Conservation (phyloP, 1,284 basidiomycete genomes). For the Ceratobasidium sp. region DNA sequence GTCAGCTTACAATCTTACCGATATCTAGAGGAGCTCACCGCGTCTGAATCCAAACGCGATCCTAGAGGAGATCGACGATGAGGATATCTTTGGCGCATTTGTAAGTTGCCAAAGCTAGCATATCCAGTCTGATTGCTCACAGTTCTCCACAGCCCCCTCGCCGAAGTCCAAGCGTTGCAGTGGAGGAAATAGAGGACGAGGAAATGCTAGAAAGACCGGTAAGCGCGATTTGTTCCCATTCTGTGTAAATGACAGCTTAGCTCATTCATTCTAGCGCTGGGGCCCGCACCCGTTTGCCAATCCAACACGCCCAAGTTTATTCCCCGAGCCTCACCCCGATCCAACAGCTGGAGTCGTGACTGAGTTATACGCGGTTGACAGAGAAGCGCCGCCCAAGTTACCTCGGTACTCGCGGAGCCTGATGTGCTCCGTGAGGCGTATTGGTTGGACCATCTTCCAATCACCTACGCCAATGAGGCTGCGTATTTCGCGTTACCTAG, state of each 20-base stretch:
- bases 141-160: too few relatives aligned
- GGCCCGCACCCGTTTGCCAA: neutral
- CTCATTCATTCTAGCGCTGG: neutral
- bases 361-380: neutral
- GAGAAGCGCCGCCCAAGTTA: neutral
- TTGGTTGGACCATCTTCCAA: neutral
- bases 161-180: too few relatives aligned
- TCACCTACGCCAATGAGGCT: neutral
- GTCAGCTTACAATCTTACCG: neutral
- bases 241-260: neutral
- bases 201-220: neutral
- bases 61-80: neutral
- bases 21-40: neutral
- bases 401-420: neutral
- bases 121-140: too few relatives aligned
- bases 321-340: neutral
- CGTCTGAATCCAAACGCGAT: neutral
- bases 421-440: neutral
- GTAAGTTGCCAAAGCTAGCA: too few relatives aligned
- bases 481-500: neutral
- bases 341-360: constrained; percentile 10
- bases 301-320: neutral
- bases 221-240: neutral
- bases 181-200: too few relatives aligned
- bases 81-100: neutral